These are phyloP conservation scores for Lagenidium giganteum DNA, from an alignment of 352 stramenopile species.

Conservation along the genomic window DNA sequence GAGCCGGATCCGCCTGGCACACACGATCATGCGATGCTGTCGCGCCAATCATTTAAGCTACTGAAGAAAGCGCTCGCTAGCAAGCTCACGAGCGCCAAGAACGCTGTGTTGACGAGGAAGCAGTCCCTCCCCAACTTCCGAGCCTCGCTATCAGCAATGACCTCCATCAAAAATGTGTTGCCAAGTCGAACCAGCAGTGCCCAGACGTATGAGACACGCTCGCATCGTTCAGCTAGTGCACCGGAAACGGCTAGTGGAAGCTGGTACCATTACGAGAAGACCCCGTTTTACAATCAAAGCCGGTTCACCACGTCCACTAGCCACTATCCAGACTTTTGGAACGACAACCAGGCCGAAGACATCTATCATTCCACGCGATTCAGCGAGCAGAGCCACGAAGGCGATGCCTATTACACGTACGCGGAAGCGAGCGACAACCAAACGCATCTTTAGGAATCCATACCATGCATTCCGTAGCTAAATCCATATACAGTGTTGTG, in stretches of 20 bases:
- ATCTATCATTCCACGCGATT: neutral
- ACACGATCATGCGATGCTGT: neutral
- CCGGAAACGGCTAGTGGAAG: neutral
- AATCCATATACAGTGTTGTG: no score
- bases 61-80: neutral
- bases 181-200: neutral
- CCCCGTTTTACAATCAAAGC: neutral
- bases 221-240: neutral
- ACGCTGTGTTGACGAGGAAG: neutral
- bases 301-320: neutral
- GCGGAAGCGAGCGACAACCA: neutral
- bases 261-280: neutral
- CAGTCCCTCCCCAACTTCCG: conserved; percentile 5
- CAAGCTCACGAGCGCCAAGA: conserved; percentile 3
- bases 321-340: conserved; percentile 2
- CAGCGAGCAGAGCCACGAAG: conserved; percentile 4
- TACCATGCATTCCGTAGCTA: no score
- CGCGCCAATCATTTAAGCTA: neutral
- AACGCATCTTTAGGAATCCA: no score
- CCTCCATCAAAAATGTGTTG: neutral
- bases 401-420: conserved; percentile 2
- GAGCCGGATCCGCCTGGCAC: neutral
- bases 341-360: neutral
- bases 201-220: neutral
- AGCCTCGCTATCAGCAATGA: conserved; percentile 6